phyloP scores from a whole-genome alignment of 768 basidiomycete genomes.

The Mycena leptocephala region DNA sequence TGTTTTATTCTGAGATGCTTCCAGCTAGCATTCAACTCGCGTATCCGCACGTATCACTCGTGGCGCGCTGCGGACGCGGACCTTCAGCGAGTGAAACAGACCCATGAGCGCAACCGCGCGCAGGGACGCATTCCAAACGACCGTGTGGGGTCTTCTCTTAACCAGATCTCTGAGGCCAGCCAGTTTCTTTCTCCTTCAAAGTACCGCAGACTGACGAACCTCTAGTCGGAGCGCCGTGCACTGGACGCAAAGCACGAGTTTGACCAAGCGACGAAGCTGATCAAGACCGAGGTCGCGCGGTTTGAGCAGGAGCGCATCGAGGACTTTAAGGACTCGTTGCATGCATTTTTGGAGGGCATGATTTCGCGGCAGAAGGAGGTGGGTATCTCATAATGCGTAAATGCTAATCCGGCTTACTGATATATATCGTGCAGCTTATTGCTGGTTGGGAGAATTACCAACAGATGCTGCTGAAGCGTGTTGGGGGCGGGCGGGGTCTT shows the following conservation, averaged over 20 bases:
- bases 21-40: conserved; percentile 90
- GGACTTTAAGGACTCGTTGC: conserved; percentile 91
- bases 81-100: conserved; percentile 77
- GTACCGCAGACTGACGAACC: conserved; percentile 1
- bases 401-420: conserved; percentile 9
- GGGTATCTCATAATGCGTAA: conserved; percentile 35
- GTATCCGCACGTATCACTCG: conserved; percentile 84
- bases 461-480: conserved; percentile 73
- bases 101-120: conserved; percentile 86
- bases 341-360: conserved; percentile 91
- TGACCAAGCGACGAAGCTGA: conserved; percentile 88
- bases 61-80: conserved; percentile 91
- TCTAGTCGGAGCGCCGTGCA: conserved; percentile 87
- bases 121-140: conserved; percentile 84
- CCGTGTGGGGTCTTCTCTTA: conserved; percentile 80
- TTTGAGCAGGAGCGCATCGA: conserved; percentile 96
- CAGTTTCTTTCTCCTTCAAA: not conserved
- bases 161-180: conserved; percentile 85
- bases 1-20: not conserved
- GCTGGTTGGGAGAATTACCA: conserved; percentile 89
- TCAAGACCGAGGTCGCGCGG: conserved; percentile 90
- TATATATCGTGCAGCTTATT: conserved; percentile 69
- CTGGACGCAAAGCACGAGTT: conserved; percentile 91
- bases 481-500: conserved; percentile 41
- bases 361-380: conserved; percentile 88